phyloP scores from a whole-genome alignment of 805 yeast genomes.

The Kodamaea kaohsiungensis region DNA sequence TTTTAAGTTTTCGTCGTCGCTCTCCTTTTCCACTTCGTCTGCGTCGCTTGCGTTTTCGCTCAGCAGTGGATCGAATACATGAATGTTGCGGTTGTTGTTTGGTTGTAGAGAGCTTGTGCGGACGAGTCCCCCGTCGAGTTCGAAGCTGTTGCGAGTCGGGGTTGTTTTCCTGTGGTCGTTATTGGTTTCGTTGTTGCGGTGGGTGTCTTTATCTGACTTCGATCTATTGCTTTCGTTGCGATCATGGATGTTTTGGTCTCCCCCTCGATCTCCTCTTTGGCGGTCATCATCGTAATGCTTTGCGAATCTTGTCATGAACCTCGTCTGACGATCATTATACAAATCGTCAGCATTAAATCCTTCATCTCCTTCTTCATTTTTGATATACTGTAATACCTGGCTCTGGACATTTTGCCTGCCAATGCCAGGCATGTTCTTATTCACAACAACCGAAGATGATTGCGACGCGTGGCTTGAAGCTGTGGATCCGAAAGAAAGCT shows the following conservation, averaged over 20 bases:
- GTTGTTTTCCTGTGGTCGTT: slow-evolving; percentile 13
- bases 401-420: slow-evolving; percentile 32
- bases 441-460: slow-evolving; percentile 17
- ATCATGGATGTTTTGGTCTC: neutral
- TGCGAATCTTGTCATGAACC: neutral
- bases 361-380: slow-evolving; percentile 17
- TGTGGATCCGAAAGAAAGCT: slow-evolving; percentile 30
- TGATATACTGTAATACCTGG: slow-evolving; percentile 37
- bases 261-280: slow-evolving; percentile 13
- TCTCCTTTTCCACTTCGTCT: slow-evolving; percentile 3
- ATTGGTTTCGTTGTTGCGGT: slow-evolving; percentile 4
- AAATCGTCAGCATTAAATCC: slow-evolving; percentile 31
- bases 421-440: slow-evolving; percentile 18
- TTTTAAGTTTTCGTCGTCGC: neutral
- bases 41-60: slow-evolving; percentile 10
- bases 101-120: neutral
- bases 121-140: slow-evolving; percentile 1
- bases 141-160: neutral
- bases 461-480: slow-evolving; percentile 29
- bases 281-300: slow-evolving; percentile 22
- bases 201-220: neutral
- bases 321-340: slow-evolving; percentile 34
- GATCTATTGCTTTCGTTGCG: slow-evolving; percentile 21
- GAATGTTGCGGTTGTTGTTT: slow-evolving; percentile 11
- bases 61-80: slow-evolving; percentile 8